These are phyloP conservation scores for Populus nigra DNA, from an alignment of 345 rosid species.

Conservation along the genomic window DNA sequence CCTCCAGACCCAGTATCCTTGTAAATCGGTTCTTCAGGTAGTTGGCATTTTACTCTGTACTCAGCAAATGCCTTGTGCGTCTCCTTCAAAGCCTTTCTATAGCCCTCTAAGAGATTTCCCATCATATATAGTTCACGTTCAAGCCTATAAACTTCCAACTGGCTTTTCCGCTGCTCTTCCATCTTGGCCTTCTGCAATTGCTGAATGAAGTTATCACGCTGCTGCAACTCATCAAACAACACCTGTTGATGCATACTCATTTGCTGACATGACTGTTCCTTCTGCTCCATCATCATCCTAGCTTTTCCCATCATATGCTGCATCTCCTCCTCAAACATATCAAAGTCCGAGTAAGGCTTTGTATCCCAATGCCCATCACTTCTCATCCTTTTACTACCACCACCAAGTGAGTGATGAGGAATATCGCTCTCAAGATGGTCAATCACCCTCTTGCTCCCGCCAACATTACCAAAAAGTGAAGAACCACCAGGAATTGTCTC, in stretches of 20 bases:
- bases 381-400: conserved; percentile 64
- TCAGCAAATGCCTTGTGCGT: conserved; percentile 56
- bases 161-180: conserved; percentile 59
- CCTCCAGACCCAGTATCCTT: conserved; percentile 78
- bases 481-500: conserved; percentile 51
- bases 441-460: conserved; percentile 56
- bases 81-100: conserved; percentile 73
- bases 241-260: conserved; percentile 50
- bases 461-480: conserved; percentile 42
- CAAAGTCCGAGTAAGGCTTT: conserved; percentile 42
- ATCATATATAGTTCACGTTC: conserved; percentile 72
- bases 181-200: conserved; percentile 55
- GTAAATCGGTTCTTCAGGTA: conserved; percentile 63
- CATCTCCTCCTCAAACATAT: conserved; percentile 47
- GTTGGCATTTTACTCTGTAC: conserved; percentile 52
- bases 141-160: conserved; percentile 52
- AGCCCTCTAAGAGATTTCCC: conserved; percentile 64
- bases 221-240: conserved; percentile 50
- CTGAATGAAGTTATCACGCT: conserved; percentile 41
- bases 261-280: conserved; percentile 47
- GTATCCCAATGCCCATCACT: conserved; percentile 52
- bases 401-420: conserved; percentile 48
- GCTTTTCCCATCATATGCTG: conserved; percentile 45
- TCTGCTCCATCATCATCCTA: conserved; percentile 44
- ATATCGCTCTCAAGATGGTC: conserved; percentile 46